Evolutionary conservation across 2,329 filamentous ascomycete genomes (phyloP), one percentile per base, ranked within the genome.

Genomic region (Hypoxylon sp.): DNA sequence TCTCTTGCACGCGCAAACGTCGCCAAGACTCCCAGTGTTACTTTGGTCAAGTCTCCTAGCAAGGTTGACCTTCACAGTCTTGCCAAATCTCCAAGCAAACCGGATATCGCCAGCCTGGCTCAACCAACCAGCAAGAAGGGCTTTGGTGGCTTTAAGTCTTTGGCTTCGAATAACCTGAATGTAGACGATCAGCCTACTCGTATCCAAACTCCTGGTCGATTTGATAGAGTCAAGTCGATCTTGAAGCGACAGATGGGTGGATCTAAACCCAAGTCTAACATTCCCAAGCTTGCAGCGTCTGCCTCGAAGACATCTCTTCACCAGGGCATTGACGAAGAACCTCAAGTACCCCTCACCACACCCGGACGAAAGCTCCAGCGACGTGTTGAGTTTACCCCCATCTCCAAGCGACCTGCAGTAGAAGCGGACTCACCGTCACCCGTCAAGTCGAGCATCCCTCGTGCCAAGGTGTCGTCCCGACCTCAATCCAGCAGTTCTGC

Each of bases 361-460:
- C 88, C 88, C 5, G 85, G 86, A 21, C 80, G 85, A 16, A 89
- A 85, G 69, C 67, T 77, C 26, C 69, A 73, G 12, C 96, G 95
- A 74, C 87, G 83, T 47, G 90, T 96, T 25, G 86, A 89, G 40
- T 96, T 96, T 64, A 91, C 88, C 0, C 87, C 86, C 0, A 85
- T 84, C 54, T 86, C 86, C 25, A 81, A 89, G 56, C 72, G 73
- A 12, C 70, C 73, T 6, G 68, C 71, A 0, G 60, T 73, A 37
- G 59, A 66, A 0, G 77, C 81, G 51, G 73, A 77, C 49, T 81
- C 82, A 1, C 83, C 83, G 5, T 83, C 83, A 2, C 79, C 81
- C 3, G 65, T 79, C 58, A 83, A 84, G 63, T 74, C 75, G 4
- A 67, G 68, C 23, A 72, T 78, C 13, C 72, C 77, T 34, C 75